A percentile compares a stretch with the other conserved stretches of the same genome.
Conservation (phyloP, 78 protist genomes). For the Dictyostelium purpureum region DNA sequence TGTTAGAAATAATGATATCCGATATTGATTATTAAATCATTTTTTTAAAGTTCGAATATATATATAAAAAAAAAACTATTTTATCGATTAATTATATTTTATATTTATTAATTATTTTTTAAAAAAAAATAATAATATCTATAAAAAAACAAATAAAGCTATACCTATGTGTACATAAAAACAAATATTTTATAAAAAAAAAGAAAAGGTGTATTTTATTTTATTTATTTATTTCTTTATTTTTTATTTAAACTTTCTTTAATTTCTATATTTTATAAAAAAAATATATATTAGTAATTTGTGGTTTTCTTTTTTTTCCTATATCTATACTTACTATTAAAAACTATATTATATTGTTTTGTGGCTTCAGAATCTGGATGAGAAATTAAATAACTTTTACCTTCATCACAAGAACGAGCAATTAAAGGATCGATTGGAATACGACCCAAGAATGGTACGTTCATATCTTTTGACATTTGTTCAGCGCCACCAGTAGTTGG, state of each 20-base stretch:
- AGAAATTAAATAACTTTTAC: slow-evolving; percentile 69
- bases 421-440: slow-evolving; percentile 84
- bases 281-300: neutral
- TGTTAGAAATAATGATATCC: too few relatives aligned
- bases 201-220: neutral
- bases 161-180: too few relatives aligned
- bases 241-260: slow-evolving; percentile 4
- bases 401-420: slow-evolving; percentile 87
- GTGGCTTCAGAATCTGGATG: slow-evolving; percentile 81
- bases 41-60: neutral
- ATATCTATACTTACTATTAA: slow-evolving; percentile 37
- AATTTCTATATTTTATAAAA: neutral
- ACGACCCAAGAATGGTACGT: slow-evolving; percentile 67
- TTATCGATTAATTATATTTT: too few relatives aligned
- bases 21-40: too few relatives aligned
- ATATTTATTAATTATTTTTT: neutral
- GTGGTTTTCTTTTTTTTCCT: neutral
- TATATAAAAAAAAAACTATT: neutral
- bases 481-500: slow-evolving; percentile 84
- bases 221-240: neutral
- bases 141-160: too few relatives aligned
- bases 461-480: slow-evolving; percentile 69
- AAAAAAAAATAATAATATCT: too few relatives aligned
- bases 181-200: neutral
- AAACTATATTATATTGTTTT: slow-evolving; percentile 56